Percentiles rank a stretch among this genome's conserved stretches.
These are phyloP conservation scores for Verticillium albo-atrum DNA, from an alignment of 2,329 filamentous ascomycete genomes.

Conservation along the genomic window DNA sequence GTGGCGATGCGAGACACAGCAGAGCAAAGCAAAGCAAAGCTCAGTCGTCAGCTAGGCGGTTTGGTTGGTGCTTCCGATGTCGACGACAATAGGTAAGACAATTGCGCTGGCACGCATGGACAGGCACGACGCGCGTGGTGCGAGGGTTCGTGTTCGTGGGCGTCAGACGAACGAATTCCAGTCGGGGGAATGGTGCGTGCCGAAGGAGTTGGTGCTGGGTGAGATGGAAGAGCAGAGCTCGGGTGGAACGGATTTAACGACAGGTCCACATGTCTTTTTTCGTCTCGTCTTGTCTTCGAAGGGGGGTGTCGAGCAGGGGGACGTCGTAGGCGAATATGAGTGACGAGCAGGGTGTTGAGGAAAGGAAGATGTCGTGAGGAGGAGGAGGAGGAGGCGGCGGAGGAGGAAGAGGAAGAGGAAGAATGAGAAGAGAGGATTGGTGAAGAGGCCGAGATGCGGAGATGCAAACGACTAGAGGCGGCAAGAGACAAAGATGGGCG, in stretches of 20 bases:
- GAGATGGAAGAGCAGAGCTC: background rate
- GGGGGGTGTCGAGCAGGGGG: background rate
- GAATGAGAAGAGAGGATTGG: background rate
- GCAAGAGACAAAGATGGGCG: too few species aligned
- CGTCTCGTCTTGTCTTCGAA: background rate
- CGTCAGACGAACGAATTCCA: background rate
- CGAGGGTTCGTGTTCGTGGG: background rate
- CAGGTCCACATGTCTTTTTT: background rate
- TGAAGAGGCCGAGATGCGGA: background rate
- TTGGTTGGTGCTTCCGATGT: background rate
- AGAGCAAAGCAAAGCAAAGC: background rate
- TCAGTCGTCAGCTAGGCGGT: background rate
- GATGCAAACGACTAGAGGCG: background rate
- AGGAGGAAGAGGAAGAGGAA: background rate
- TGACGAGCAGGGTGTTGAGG: too few species aligned
- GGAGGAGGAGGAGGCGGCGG: background rate
- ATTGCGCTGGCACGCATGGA: background rate
- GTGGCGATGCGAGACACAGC: conserved; percentile 1
- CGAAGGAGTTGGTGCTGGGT: background rate
- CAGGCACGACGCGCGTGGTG: background rate
- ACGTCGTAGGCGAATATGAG: background rate
- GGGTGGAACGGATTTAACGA: background rate
- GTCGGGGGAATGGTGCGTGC: background rate
- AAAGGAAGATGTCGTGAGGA: too few species aligned
- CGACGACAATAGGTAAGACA: background rate